Conservation (phyloP, 805 yeast species). For the Ogataea parapolymorpha region DNA sequence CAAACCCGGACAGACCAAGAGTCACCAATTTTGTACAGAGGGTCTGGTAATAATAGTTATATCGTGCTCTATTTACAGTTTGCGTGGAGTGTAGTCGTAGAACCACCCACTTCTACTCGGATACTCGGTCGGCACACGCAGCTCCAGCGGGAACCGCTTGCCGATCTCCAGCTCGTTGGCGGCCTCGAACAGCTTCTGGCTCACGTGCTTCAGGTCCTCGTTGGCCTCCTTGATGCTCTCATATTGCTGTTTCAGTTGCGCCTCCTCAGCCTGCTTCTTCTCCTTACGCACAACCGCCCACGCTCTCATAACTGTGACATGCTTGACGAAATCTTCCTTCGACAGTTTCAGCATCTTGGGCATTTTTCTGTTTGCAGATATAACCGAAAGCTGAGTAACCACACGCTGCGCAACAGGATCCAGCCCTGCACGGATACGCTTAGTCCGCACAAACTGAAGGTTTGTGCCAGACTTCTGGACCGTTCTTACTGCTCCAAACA, state of each 20-base stretch:
- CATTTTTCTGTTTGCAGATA: conserved; percentile 83
- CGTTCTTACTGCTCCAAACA: conserved; percentile 10
- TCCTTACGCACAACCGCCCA: conserved; percentile 67
- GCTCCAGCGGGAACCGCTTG: conserved; percentile 74
- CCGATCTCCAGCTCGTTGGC: conserved; percentile 58
- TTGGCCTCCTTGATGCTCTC: conserved; percentile 66
- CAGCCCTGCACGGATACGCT: conserved; percentile 30
- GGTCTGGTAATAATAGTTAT: conserved; percentile 8
- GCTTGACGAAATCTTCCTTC: conserved; percentile 81
- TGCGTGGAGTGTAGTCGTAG: conserved; percentile 41
- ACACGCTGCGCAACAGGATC: conserved; percentile 30
- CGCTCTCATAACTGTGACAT: conserved; percentile 75
- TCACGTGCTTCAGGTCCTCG: conserved; percentile 54
- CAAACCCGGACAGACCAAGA: conserved; percentile 39
- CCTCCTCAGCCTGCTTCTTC: conserved; percentile 41
- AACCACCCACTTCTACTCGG: conserved; percentile 86
- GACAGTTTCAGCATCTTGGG: conserved; percentile 76
- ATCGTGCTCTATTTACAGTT: conserved; percentile 12
- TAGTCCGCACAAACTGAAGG: conserved; percentile 44
- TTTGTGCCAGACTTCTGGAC: conserved; percentile 15
- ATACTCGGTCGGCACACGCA: conserved; percentile 83
- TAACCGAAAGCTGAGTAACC: conserved; percentile 64
- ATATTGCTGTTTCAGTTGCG: conserved; percentile 57
- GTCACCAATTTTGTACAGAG: conserved; percentile 26
- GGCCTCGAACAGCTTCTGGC: conserved; percentile 53